These are phyloP conservation scores for Elsinoe australis DNA, from an alignment of 2,329 filamentous ascomycete species.

Conservation along the genomic window DNA sequence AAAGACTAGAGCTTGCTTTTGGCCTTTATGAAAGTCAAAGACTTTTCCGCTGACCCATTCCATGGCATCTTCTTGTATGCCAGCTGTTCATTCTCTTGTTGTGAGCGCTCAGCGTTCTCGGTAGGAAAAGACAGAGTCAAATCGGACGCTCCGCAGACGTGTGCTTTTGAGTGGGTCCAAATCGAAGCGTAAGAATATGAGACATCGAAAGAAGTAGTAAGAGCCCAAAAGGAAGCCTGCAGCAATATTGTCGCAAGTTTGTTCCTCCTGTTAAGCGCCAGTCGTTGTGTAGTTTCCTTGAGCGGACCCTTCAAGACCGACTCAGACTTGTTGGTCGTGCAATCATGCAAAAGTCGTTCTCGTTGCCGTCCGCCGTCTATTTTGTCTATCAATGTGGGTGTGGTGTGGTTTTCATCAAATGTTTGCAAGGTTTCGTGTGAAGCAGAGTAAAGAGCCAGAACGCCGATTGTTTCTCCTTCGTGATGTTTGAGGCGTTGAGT, in stretches of 20 bases:
- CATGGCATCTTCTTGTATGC: too few relatives aligned
- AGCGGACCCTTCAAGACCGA: slow-evolving; percentile 16
- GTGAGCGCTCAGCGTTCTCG: slow-evolving; percentile 8
- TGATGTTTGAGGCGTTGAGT: background rate
- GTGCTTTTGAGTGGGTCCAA: background rate
- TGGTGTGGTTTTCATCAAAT: background rate
- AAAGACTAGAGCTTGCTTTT: slow-evolving; percentile 5
- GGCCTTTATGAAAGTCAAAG: background rate
- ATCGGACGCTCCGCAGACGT: background rate
- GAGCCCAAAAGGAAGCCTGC: background rate
- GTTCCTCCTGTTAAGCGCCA: background rate
- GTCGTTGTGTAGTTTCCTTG: slow-evolving; percentile 1
- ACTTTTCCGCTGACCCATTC: background rate
- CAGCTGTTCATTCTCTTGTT: background rate
- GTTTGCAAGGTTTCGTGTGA: background rate
- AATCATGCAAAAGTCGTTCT: slow-evolving; percentile 14
- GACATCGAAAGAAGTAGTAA: slow-evolving; percentile 8
- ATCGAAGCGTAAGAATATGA: slow-evolving; percentile 8
- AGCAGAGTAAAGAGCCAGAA: background rate
- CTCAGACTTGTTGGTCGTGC: slow-evolving; percentile 14
- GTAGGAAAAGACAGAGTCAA: background rate
- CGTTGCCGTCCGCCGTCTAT: slow-evolving; percentile 18
- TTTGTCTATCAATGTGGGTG: slow-evolving; percentile 10
- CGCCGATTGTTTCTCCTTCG: slow-evolving; percentile 2
- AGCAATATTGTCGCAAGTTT: slow-evolving; percentile 6